Base-by-base conservation (phyloP, 176 grass and related monocot genomes). In the Pontederia crassipes region DNA sequence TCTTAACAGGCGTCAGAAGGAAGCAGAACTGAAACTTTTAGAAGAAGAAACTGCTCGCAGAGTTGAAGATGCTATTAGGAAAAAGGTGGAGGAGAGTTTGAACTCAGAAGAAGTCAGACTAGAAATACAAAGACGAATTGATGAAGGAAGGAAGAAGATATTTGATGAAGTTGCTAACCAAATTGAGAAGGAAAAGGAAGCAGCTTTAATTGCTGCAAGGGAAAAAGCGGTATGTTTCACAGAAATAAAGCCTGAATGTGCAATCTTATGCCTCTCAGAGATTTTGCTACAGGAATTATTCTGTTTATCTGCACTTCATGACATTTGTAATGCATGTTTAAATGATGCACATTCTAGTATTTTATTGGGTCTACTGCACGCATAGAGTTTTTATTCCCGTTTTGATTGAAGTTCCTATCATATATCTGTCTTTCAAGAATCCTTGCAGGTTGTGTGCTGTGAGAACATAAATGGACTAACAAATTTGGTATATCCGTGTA, bases 1-100 rank as follows among this genome's bases (percentile, higher is more conserved):
- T 56, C 48, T 62, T 54, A 57, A 71, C 79, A 98, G 93, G 77
- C 80, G 75, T 24, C 93, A 98, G 76, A 92, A 89, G 72, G 93
- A 98, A 80, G 85, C 86, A 83, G 93, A 98, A 88, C 72, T 89
- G 26, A 92, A 79, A 80, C 74, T 92, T 45, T 66, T 98, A 78
- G 87, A 92, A 66, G 93, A 98, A 72, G 93, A 98, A 85, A 98
- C 93, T n/a, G 75, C 87, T 65, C 80, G 68, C 73, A 85, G 93
- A 81, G 81, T 92, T 77, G 93, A 98, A 73, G 84, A 92, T 57
- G 81, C 79, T 50, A 92, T 98, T 76, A 92, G 82, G 69, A 98
- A 83, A 67, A 87, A 80, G 54, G 93, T 98, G 52, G 87, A 92
- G 61, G 71, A 98, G 46, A 77, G 74, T 77, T 77, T 98, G 79